Evolutionary conservation across 768 basidiomycete species (phyloP).

Genomic region (Coprinopsis strossmayeri): DNA sequence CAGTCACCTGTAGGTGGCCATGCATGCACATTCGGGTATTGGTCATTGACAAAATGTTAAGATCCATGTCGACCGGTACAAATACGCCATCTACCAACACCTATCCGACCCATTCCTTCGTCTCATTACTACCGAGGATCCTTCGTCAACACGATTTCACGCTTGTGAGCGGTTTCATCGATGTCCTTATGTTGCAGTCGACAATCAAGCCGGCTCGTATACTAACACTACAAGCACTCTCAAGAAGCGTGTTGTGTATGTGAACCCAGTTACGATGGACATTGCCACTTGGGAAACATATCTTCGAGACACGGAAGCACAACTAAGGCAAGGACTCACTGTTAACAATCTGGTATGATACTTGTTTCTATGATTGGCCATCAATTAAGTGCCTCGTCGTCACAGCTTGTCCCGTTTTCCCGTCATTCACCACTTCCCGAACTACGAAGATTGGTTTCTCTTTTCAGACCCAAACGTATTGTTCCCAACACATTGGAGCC

Average conservation of each 20-base stretch:
- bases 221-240: slow-evolving; percentile 31
- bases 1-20: slow-evolving; percentile 41
- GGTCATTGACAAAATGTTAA: slow-evolving; percentile 18
- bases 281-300: slow-evolving; percentile 45
- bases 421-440: slow-evolving; percentile 89
- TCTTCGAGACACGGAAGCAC: slow-evolving; percentile 30
- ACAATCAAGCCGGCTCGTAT: slow-evolving; percentile 22
- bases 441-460: slow-evolving; percentile 67
- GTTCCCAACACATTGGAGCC: slow-evolving; percentile 75
- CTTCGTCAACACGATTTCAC: slow-evolving; percentile 73
- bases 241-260: slow-evolving; percentile 63
- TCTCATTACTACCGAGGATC: slow-evolving; percentile 53
- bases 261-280: slow-evolving; percentile 78
- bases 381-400: background rate
- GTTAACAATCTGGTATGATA: slow-evolving; percentile 58
- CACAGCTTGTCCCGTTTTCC: slow-evolving; percentile 73
- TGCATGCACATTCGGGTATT: background rate
- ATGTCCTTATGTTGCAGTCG: slow-evolving; percentile 55
- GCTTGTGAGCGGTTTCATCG: slow-evolving; percentile 85
- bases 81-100: slow-evolving; percentile 57
- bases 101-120: slow-evolving; percentile 56
- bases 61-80: slow-evolving; percentile 93
- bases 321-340: slow-evolving; percentile 33
- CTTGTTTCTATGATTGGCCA: background rate
- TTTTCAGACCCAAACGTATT: slow-evolving; percentile 73